phyloP scores from a whole-genome alignment of 2,329 filamentous ascomycete genomes.

The Neurospora crassa region DNA sequence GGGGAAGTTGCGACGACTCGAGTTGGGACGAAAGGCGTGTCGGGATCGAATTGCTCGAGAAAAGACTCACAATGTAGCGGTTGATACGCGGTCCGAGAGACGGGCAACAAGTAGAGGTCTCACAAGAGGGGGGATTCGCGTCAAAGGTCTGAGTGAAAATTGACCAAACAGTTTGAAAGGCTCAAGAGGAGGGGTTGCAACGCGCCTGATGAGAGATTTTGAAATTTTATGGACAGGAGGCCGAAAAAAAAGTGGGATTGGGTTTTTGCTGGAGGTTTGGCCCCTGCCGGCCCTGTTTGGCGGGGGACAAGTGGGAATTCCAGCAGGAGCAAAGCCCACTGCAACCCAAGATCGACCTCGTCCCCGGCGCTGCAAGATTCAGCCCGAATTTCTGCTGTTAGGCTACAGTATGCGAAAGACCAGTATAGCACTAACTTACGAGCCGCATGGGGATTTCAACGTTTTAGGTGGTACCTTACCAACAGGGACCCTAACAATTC shows the following conservation, averaged over 20 bases:
- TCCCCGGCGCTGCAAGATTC: background rate
- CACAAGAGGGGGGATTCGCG: background rate
- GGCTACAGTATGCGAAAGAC: background rate
- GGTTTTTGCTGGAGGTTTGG: background rate
- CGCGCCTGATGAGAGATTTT: constrained; percentile 10
- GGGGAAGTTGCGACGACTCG: background rate
- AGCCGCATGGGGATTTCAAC: background rate
- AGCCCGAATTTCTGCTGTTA: background rate
- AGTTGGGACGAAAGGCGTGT: background rate
- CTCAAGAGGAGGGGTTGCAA: background rate
- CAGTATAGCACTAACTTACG: background rate
- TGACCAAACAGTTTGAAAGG: background rate
- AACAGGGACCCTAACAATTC: background rate
- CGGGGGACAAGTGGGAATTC: constrained; percentile 2
- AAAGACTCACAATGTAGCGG: background rate
- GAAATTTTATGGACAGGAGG: constrained; percentile 10
- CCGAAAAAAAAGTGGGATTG: constrained; percentile 9
- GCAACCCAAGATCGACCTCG: background rate
- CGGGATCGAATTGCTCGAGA: background rate
- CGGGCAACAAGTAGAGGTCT: background rate
- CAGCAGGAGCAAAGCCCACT: background rate
- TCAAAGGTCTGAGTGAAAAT: background rate
- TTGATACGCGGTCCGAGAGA: background rate
- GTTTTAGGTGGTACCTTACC: too few species aligned
- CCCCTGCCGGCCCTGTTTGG: constrained; percentile 2